Conservation (phyloP, 225 moss, liverwort and hornwort species). For the Thuidium tamariscinum region DNA sequence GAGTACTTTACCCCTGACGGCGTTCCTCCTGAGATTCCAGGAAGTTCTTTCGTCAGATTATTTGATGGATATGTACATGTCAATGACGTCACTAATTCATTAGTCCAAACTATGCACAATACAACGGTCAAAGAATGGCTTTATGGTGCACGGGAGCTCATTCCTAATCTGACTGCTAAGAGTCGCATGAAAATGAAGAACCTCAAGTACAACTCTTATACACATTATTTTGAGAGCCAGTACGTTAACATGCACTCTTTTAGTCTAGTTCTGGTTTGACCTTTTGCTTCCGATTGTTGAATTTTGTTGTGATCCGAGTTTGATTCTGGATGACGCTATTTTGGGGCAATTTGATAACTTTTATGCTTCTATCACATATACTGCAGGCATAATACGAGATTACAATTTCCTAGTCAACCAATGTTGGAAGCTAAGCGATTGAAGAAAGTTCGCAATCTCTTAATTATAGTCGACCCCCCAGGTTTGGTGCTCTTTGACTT, state of each 20-base stretch:
- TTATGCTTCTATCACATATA: neutral
- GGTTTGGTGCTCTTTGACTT: slow-evolving; percentile 20
- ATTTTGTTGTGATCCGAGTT: neutral
- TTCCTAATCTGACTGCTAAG: slow-evolving; percentile 40
- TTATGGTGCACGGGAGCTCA: slow-evolving; percentile 51
- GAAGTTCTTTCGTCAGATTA: slow-evolving; percentile 27
- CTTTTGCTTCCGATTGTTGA: neutral
- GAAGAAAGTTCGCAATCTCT: slow-evolving; percentile 55
- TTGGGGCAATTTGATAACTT: neutral
- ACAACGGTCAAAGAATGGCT: neutral
- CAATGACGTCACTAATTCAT: slow-evolving; percentile 36
- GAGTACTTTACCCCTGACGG: neutral
- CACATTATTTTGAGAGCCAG: slow-evolving; percentile 44
- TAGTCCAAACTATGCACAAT: slow-evolving; percentile 68
- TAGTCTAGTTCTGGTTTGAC: neutral
- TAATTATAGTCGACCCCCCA: slow-evolving; percentile 29
- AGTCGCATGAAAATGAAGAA: slow-evolving; percentile 38
- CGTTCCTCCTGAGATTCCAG: slow-evolving; percentile 1
- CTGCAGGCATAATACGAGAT: slow-evolving; percentile 36
- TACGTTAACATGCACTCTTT: slow-evolving; percentile 2
- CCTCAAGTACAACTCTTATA: slow-evolving; percentile 22
- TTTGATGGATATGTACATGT: slow-evolving; percentile 41
- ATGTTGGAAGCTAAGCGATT: slow-evolving; percentile 66
- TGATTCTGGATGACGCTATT: neutral
- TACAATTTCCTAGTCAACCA: slow-evolving; percentile 31